phyloP scores from a whole-genome alignment of 2,329 filamentous ascomycete genomes.

The Scytalidium sp. region DNA sequence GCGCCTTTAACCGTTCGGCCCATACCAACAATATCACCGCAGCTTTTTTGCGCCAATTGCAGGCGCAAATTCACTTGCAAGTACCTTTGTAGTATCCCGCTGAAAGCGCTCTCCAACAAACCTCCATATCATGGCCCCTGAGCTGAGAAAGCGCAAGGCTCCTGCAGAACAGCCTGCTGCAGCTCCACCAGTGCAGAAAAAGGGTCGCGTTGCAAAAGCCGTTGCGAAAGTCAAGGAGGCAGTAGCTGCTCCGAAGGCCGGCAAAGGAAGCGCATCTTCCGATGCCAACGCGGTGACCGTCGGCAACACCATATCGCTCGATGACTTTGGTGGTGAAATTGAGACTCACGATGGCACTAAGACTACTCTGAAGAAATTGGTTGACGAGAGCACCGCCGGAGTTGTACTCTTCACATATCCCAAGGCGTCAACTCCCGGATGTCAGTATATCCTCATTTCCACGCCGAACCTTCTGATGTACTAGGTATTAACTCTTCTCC shows the following conservation, averaged over 20 bases:
- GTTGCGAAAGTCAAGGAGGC: conserved; percentile 34
- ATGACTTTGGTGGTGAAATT: conserved; percentile 66
- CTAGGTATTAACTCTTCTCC: conserved; percentile 5
- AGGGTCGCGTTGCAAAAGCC: conserved; percentile 36
- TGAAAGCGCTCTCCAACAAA: conserved; percentile 1
- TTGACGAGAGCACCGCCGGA: conserved; percentile 79
- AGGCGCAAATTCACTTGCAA: conserved; percentile 10
- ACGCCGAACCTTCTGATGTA: background rate
- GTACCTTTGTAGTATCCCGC: background rate
- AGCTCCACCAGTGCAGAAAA: conserved; percentile 46
- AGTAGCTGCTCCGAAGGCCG: conserved; percentile 26
- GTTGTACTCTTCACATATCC: conserved; percentile 96
- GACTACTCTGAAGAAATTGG: conserved; percentile 75
- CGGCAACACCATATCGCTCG: conserved; percentile 54
- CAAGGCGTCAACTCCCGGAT: conserved; percentile 89
- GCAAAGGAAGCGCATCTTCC: conserved; percentile 20
- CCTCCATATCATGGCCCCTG: conserved; percentile 48
- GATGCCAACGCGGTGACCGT: conserved; percentile 38
- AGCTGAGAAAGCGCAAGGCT: conserved; percentile 61
- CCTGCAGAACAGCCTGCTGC: conserved; percentile 41
- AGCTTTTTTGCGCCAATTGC: conserved; percentile 17
- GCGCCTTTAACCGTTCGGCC: background rate
- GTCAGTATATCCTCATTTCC: conserved; percentile 54
- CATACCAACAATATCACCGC: background rate
- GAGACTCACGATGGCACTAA: conserved; percentile 81